Base-by-base conservation (phyloP, 192 early-diverging fungal species). In the Umbelopsis isabellina region DNA sequence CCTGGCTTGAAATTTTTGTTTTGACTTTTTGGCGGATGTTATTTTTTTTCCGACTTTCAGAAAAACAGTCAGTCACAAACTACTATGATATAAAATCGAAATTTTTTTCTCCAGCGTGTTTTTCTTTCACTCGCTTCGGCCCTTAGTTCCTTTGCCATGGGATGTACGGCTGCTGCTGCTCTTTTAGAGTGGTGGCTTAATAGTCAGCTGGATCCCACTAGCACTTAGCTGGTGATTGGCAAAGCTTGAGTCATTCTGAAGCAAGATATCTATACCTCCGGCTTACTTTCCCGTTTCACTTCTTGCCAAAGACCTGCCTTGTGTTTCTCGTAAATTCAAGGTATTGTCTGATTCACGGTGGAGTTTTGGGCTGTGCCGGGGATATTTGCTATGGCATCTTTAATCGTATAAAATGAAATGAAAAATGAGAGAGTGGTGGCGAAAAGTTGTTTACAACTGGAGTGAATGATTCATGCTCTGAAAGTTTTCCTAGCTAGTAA, bases 181-280 rank as follows among this genome's bases (percentile, higher is more conserved):
- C 33, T 41, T 41, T 41, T 10, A 41, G 37, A 41, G 37, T 41
- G 37, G 55, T 61, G 13, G 27, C 55, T 61, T 61, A 61, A 61
- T 61, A 41, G 27, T 61, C 30, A 25, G 30, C 55, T 61, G 27
- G 55, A 61, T 25, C 15, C 55, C 55, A 61, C 55, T 61, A 61
- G 55, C 55, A 30, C 55, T 33, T 10, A 35, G 55, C 55, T 61
- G 33, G 55, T 61, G 30, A 61, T 61, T 61, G 55, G 55, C 21
- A 22, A 61, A 61, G 55, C 55, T 61, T 61, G 55, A 61, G 55
- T 61, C 55, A 61, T 61, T 61, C 55, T 61, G 55, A 61, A 61
- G 55, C 55, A 61, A 61, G 55, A 61, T 61, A 61, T 61, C 55
- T 61, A 61, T 61, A 61, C 55, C 55, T 61, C 55, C 55, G 16